Evolutionary conservation across 2,329 filamentous ascomycete genomes (phyloP), one percentile per base, ranked within the genome.

Genomic region (Hymenoscyphus infarciens): DNA sequence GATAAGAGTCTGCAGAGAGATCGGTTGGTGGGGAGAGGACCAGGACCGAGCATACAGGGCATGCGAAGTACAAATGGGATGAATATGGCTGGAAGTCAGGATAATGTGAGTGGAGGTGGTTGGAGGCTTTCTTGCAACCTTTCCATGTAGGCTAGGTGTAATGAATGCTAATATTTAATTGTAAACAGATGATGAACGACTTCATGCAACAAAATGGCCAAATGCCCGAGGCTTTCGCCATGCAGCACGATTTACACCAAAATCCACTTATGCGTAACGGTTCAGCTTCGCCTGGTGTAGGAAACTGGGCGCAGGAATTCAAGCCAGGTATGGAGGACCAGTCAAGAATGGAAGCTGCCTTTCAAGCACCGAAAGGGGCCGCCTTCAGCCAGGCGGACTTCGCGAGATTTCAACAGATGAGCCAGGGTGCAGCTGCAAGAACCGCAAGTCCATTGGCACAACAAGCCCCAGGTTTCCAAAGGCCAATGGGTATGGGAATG

Each of bases 1-100:
- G 95, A 99, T 80, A 96, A 93, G 79, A 95, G 91, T 63, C 81
- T 98, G 63, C 95, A 98, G 79, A 85, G 93, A 72, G 95, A 99
- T 77, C 87, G 95, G 64, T 82, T 98, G 65, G 87, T 91, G 64
- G 91, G 91, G 66, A 82, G 88, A 68, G 87, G 87, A 0, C 88
- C 90, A 0, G 86, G 84, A 53, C 87, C 84, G 7, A 80, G 89
- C 72, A 83, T 90, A 72, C 89, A 90, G 74, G 86, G 90, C 71
- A 93, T 96, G 81, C 85, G 92, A 67, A 93, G 85, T 74, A 83
- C 84, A 69, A 83, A 83, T 62, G 67, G 69, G 3, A 63, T 71
- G 57, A 85, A 63, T 15, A 69, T 72, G 68, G 71, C 66, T 65
- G 72, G 72, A 29, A 86, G 86, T 56, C 90, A 92, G 70, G 91